phyloP scores from a whole-genome alignment of 257 asterid genomes.

The Eucommia ulmoides region DNA sequence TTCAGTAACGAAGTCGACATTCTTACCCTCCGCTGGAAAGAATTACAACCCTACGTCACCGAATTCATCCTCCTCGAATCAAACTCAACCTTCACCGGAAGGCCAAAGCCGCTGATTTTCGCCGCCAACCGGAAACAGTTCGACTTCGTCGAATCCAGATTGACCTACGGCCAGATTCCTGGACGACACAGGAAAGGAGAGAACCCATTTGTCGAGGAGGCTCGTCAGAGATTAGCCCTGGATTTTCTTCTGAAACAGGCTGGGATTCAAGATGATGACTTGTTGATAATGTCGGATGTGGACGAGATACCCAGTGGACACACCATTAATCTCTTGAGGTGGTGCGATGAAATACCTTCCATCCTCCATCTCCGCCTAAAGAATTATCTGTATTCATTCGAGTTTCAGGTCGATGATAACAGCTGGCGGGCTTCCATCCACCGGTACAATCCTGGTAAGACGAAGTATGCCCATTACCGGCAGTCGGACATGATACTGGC shows the following conservation, averaged over 20 bases:
- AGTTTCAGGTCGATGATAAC: background rate
- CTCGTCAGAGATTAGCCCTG: background rate
- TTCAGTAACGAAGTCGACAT: background rate
- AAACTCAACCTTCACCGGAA: background rate
- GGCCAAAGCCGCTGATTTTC: background rate
- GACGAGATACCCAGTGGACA: background rate
- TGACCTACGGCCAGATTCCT: background rate
- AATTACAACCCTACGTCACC: background rate
- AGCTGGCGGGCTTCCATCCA: conserved; percentile 3
- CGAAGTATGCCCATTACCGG: conserved; percentile 9
- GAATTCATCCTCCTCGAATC: background rate
- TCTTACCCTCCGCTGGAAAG: background rate
- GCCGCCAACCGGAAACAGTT: background rate
- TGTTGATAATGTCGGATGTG: too few relatives aligned
- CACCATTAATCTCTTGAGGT: background rate
- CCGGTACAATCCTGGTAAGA: conserved; percentile 7
- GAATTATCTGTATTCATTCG: background rate
- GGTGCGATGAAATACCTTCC: background rate
- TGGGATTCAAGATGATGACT: background rate
- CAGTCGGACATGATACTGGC: conserved; percentile 8
- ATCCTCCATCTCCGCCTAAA: background rate
- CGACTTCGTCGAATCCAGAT: background rate
- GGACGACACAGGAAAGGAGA: background rate
- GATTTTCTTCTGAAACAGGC: background rate
- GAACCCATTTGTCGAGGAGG: background rate